Conservation (phyloP, 768 basidiomycete species). For the Dioszegia hungarica region DNA sequence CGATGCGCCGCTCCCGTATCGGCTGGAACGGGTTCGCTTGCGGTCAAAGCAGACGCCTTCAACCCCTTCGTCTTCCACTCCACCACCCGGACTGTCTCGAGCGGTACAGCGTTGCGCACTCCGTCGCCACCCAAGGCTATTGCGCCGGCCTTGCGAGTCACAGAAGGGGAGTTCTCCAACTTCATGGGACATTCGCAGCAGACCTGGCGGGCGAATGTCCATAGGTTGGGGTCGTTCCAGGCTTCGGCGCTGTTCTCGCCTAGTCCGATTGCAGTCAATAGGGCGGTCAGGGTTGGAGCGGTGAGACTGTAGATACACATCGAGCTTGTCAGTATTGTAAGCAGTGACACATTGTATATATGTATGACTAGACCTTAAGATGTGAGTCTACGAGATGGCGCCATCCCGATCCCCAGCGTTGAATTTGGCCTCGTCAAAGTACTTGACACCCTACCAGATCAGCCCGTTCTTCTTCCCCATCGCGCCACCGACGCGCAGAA, state of each 20-base stretch:
- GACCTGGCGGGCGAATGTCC: slow-evolving; percentile 24
- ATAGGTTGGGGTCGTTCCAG: slow-evolving; percentile 31
- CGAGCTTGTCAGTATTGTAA: not conserved
- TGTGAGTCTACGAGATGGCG: not conserved
- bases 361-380: not conserved
- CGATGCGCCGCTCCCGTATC: not conserved
- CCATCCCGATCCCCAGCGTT: slow-evolving; percentile 42
- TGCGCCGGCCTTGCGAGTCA: not conserved
- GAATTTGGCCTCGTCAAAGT: slow-evolving; percentile 46
- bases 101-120: not conserved
- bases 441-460: slow-evolving; percentile 28
- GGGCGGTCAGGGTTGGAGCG: not conserved
- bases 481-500: not conserved
- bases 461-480: not conserved
- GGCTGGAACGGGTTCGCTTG: not conserved
- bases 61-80: slow-evolving; percentile 33
- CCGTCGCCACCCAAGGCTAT: slow-evolving; percentile 2
- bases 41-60: not conserved
- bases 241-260: slow-evolving; percentile 28
- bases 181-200: slow-evolving; percentile 6
- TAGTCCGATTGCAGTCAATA: slow-evolving; percentile 28
- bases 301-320: not conserved
- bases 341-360: too few species aligned
- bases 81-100: not conserved
- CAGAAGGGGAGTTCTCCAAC: not conserved